phyloP scores from a whole-genome alignment of 495 filamentous ascomycete genomes.

The Cudoniella acicularis region DNA sequence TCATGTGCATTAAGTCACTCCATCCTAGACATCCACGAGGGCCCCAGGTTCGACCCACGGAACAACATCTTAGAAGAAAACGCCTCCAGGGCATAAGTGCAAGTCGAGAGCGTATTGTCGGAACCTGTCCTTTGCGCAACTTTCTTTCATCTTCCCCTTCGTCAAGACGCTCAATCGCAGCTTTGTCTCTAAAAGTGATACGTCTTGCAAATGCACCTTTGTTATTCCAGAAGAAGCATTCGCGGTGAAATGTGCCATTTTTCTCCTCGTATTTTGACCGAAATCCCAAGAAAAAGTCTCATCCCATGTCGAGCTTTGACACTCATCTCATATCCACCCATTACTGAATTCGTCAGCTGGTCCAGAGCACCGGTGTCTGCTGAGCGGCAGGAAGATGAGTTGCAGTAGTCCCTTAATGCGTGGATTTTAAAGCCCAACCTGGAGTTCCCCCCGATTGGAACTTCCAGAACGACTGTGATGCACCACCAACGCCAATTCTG shows the following conservation, averaged over 20 bases:
- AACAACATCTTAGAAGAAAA: background rate
- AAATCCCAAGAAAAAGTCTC: background rate
- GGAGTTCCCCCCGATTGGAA: slow-evolving; percentile 14
- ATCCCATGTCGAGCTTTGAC: background rate
- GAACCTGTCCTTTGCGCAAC: background rate
- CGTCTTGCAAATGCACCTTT: background rate
- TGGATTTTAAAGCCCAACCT: slow-evolving; percentile 9
- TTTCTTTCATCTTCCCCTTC: background rate
- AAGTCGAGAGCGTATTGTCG: slow-evolving; percentile 4
- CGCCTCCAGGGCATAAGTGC: background rate
- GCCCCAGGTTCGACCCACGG: slow-evolving; percentile 15
- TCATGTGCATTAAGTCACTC: slow-evolving; percentile 12
- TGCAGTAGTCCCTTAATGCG: slow-evolving; percentile 22
- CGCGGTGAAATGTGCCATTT: background rate
- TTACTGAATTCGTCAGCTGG: slow-evolving; percentile 12
- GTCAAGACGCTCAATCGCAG: background rate
- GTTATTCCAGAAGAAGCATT: background rate
- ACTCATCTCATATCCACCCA: background rate
- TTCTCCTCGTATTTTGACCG: background rate
- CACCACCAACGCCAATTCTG: background rate
- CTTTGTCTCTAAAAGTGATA: background rate
- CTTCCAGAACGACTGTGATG: slow-evolving; percentile 17
- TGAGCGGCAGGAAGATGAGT: slow-evolving; percentile 27
- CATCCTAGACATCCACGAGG: slow-evolving; percentile 24
- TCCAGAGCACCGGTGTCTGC: slow-evolving; percentile 18